phyloP scores from a whole-genome alignment of 176 grass and related monocot genomes.

The Ananas comosus region DNA sequence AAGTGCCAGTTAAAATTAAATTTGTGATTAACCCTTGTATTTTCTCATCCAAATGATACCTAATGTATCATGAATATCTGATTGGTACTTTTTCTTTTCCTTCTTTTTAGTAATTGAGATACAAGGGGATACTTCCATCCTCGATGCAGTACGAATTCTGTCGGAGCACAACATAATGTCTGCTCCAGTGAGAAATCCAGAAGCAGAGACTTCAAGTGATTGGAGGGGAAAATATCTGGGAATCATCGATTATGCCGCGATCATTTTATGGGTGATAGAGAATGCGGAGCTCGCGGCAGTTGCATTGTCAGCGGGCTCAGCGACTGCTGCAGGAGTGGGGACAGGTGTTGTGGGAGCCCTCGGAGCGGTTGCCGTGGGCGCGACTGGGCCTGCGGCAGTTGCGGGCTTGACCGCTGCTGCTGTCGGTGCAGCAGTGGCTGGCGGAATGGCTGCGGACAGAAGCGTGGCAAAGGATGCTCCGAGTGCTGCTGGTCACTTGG shows the following conservation, averaged over 20 bases:
- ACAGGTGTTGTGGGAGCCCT: constrained; percentile 40
- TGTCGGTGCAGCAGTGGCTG: constrained; percentile 47
- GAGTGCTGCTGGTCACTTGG: constrained; percentile 40
- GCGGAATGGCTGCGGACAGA: constrained; percentile 46
- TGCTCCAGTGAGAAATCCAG: constrained; percentile 54
- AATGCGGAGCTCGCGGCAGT: constrained; percentile 59
- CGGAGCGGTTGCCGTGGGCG: constrained; percentile 33
- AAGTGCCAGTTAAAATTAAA: no score
- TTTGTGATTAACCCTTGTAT: no score
- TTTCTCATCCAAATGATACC: no score
- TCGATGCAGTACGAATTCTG: constrained; percentile 65
- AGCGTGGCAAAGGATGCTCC: constrained; percentile 44
- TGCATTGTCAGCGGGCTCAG: constrained; percentile 42
- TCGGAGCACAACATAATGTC: constrained; percentile 77
- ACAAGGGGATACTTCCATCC: constrained; percentile 50
- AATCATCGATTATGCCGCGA: constrained; percentile 65
- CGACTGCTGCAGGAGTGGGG: constrained; percentile 42
- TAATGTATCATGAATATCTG: no score
- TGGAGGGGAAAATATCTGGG: constrained; percentile 73
- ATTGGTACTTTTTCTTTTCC: neutral
- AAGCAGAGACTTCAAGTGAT: constrained; percentile 32
- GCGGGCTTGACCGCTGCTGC: constrained; percentile 46
- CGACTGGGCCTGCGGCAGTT: constrained; percentile 38
- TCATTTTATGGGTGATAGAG: constrained; percentile 73
- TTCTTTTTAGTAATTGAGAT: constrained; percentile 66